These are phyloP conservation scores for Aspergillus flavus DNA, from an alignment of 2,329 filamentous ascomycete genomes.

Conservation along the genomic window DNA sequence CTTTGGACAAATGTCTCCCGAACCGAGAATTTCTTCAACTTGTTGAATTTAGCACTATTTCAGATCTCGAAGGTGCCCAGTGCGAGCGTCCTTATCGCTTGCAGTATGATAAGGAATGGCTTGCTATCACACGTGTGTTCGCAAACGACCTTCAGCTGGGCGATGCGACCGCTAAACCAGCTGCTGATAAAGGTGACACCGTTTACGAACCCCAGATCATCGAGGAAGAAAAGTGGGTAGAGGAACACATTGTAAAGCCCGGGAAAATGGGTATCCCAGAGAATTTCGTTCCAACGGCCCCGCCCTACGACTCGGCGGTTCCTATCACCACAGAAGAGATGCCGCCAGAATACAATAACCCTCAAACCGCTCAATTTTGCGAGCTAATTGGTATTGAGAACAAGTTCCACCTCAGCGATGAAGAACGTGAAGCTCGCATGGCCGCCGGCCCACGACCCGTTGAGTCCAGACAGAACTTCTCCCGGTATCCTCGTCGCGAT, in stretches of 20 bases:
- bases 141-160: constrained; percentile 67
- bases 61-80: constrained; percentile 28
- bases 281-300: constrained; percentile 77
- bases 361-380: constrained; percentile 83
- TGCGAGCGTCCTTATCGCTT: constrained; percentile 59
- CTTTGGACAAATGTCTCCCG: constrained; percentile 87
- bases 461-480: constrained; percentile 13
- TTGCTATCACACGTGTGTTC: constrained; percentile 87
- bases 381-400: constrained; percentile 75
- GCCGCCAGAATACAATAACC: constrained; percentile 81
- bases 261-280: constrained; percentile 70
- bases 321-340: constrained; percentile 63
- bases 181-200: constrained; percentile 67
- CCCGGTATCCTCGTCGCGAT: constrained; percentile 21
- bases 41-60: constrained; percentile 60
- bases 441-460: constrained; percentile 58
- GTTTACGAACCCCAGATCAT: constrained; percentile 70
- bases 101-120: constrained; percentile 90
- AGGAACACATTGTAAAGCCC: constrained; percentile 68
- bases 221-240: constrained; percentile 74
- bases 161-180: constrained; percentile 55
- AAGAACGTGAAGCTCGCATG: constrained; percentile 66
- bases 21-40: constrained; percentile 82
- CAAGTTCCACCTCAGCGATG: constrained; percentile 70
- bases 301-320: constrained; percentile 63